Evolutionary conservation across 345 rosid species (phyloP), one percentile per base, ranked within the genome.

Genomic region (Pistacia vera): DNA sequence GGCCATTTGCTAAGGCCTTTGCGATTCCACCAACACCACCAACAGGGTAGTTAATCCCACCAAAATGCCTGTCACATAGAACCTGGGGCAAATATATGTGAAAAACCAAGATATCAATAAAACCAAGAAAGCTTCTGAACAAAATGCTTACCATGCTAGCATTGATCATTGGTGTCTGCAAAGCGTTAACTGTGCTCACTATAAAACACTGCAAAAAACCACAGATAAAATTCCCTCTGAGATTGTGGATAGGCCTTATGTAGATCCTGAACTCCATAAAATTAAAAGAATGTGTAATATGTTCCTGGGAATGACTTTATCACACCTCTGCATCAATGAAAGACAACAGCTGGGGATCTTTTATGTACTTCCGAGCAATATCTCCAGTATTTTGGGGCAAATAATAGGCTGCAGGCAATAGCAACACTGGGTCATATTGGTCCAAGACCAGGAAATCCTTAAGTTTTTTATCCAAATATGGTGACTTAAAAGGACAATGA

Each of bases 11-110:
- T 66, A 95, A 86, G 76, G 97, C 90, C 80, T 78, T 86, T 0
- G 98, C 98, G 72, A 95, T 93, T 78, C 93, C 92, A 81, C 99
- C 99, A 77, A 95, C 92, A 48, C 99, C 98, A 82, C 99, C 98
- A 77, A 92, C 92, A 48, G 95, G 98, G 77, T 95, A 93, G 84
- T 93, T 93, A 77, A 95, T 93, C 58, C 99, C 98, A 67, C 99
- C 99, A 81, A 91, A 95, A 85, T 93, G 99, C 76, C 99, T 88
- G 81, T 95, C 98, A 80, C 99, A 95, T 35, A 95, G 82, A 82
- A 95, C 98, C 98, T 93, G 87, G 77, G 68, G 77, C 78, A 70
- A 74, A 51, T 38, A 66, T 71, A 58, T 62, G 70, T 64, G 28
- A 74, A 61, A 65, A 49, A 41, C 69, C 76, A 33, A 70, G 25